Evolutionary conservation across 2,329 filamentous ascomycete genomes (phyloP).

Genomic region (Podosphaera aphanis): DNA sequence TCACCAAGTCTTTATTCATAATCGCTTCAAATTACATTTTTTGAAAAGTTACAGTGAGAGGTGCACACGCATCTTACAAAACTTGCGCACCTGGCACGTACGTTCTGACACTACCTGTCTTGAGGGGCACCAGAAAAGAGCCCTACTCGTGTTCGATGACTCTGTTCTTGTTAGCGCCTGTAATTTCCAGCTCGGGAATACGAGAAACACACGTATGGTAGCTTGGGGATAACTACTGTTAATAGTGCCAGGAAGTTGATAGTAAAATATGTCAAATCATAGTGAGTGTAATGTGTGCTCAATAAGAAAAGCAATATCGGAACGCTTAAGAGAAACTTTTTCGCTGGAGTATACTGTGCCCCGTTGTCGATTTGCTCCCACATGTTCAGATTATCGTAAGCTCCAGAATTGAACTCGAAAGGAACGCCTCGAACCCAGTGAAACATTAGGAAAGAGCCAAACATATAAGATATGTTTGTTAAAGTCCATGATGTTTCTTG

Average conservation of each 20-base stretch:
- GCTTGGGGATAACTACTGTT: slow-evolving; percentile 82
- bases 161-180: slow-evolving; percentile 24
- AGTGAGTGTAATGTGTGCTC: slow-evolving; percentile 97
- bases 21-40: no score
- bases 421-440: slow-evolving; percentile 94
- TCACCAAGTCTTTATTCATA: no score
- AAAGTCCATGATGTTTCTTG: slow-evolving; percentile 98
- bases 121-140: slow-evolving; percentile 48
- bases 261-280: slow-evolving; percentile 87
- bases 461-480: slow-evolving; percentile 98
- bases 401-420: slow-evolving; percentile 95
- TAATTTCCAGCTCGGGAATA: slow-evolving; percentile 1
- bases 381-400: slow-evolving; percentile 99
- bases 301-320: slow-evolving; percentile 85
- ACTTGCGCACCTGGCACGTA: neutral
- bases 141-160: slow-evolving; percentile 55
- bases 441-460: slow-evolving; percentile 97
- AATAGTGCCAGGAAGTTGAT: slow-evolving; percentile 90
- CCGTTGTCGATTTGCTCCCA: slow-evolving; percentile 99
- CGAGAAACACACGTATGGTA: slow-evolving; percentile 54
- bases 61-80: no score
- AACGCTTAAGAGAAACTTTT: slow-evolving; percentile 90
- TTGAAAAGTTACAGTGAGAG: no score
- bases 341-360: slow-evolving; percentile 92
- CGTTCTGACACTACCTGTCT: slow-evolving; percentile 20